A percentile compares a stretch with the other conserved stretches of the same genome.
Evolutionary conservation across 345 rosid genomes (phyloP).

Genomic region (Dovyalis caffra): DNA sequence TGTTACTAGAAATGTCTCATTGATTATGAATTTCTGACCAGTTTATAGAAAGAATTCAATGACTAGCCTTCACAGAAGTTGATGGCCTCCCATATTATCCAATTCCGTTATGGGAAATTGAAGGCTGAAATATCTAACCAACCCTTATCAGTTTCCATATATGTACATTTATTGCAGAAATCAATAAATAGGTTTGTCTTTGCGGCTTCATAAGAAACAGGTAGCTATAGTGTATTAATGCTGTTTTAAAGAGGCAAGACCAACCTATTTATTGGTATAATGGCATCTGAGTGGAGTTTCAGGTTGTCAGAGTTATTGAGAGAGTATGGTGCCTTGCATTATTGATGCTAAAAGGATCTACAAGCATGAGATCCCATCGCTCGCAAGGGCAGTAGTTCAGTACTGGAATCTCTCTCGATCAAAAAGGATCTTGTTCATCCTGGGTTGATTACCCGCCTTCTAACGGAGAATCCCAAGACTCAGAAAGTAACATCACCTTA

Average conservation of each 20-base stretch:
- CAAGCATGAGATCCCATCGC: not conserved
- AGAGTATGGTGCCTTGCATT: not conserved
- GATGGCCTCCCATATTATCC: not conserved
- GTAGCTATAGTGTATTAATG: not conserved
- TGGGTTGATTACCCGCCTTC: not conserved
- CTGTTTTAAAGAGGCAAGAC: not conserved
- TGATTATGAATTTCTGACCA: not conserved
- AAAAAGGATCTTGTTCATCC: not conserved
- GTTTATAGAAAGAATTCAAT: too few species aligned
- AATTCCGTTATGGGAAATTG: not conserved
- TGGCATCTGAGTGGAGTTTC: not conserved
- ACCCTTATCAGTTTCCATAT: slow-evolving; percentile 3
- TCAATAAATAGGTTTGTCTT: not conserved
- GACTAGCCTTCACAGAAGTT: not conserved
- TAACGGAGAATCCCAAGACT: not conserved
- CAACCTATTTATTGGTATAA: not conserved
- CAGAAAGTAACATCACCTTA: not conserved
- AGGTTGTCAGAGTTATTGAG: not conserved
- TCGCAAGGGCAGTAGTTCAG: not conserved
- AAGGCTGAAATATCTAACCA: not conserved
- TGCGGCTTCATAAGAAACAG: slow-evolving; percentile 10
- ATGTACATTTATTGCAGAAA: slow-evolving; percentile 10
- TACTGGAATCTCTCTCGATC: not conserved
- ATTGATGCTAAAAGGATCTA: not conserved
- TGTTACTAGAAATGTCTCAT: not conserved